Base-by-base conservation (phyloP, 1,284 basidiomycete genomes). In the Boletellus deceptivus region DNA sequence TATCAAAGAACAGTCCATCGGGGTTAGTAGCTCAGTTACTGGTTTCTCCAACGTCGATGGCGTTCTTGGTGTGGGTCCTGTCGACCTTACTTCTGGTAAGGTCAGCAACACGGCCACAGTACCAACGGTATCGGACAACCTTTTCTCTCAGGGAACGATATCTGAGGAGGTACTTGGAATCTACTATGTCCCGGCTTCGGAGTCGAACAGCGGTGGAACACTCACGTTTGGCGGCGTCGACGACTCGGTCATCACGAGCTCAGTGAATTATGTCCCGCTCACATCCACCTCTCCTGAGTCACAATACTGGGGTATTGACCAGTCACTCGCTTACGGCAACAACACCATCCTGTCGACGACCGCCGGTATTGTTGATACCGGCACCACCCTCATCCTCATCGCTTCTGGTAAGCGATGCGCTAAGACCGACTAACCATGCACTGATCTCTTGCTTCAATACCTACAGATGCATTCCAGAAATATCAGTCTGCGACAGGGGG, bases 1-100 rank as follows among this genome's bases (percentile, higher is more conserved):
- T 34, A 76, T 82, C 59, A 45, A 63, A 38, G 56, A 70, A 27
- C 80, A 83, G 63, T 73, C 71, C 35, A 76, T 83, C 49, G 81
- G 79, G 27, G 78, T 79, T 22, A 55, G 63, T 24, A 75, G 76
- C 6, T 46, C 24, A 20, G 65, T 75, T 0, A 52, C 60, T 22
- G 77, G 78, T 24, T 77, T 82, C 59, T 38, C 55, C 11, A 71
- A 59, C 22, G 67, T 78, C 36, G 79, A 81, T 55, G 80, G 80
- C n/a, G 79, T 83, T 54, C 70, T 81, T 27, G 80, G 79, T 58
- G 69, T 79, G 33, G 78, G 78, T 14, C 81, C 82, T 13, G 70
- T 72, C 13, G 74, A 73, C 61, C 71, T 83, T 45, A 80, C 80
- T 11, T 13, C 55, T 27, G 72, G 72, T 52, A 72, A 69, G 10